Evolutionary conservation across 2,329 filamentous ascomycete species (phyloP).

Genomic region (Gnomoniopsis smithogilvyi): DNA sequence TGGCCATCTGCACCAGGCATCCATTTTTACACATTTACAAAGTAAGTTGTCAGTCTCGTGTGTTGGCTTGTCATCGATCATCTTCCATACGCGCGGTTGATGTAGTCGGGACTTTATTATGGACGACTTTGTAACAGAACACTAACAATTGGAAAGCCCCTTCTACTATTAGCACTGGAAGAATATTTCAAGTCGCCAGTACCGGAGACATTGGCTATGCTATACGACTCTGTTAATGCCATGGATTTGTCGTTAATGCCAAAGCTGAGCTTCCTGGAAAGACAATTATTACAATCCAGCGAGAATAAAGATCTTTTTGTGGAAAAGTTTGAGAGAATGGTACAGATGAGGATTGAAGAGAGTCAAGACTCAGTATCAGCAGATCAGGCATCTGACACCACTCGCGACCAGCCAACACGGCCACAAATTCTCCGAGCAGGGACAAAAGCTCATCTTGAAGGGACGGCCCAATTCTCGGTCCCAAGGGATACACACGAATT

Average conservation of each 20-base stretch:
- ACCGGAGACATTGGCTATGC: conserved; percentile 78
- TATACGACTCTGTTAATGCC: conserved; percentile 90
- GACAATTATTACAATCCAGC: conserved; percentile 80
- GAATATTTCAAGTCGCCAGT: conserved; percentile 95
- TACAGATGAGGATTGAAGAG: conserved; percentile 73
- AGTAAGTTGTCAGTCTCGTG: conserved; percentile 31
- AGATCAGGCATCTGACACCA: conserved; percentile 40
- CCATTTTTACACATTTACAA: conserved; percentile 99
- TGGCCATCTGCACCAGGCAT: conserved; percentile 98
- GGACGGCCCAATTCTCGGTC: conserved; percentile 66
- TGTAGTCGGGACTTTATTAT: too few species aligned
- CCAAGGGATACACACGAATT: conserved; percentile 97
- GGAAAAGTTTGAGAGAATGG: conserved; percentile 96
- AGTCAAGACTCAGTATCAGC: conserved; percentile 40
- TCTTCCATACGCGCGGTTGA: too few species aligned
- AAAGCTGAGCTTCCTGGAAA: conserved; percentile 76
- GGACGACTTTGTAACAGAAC: conserved; percentile 16
- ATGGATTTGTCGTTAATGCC: conserved; percentile 98
- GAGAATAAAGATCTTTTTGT: conserved; percentile 96
- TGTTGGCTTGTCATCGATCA: conserved; percentile 29
- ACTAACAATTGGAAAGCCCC: conserved; percentile 55
- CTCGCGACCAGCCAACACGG: conserved; percentile 43
- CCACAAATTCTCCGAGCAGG: conserved; percentile 57
- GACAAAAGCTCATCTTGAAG: conserved; percentile 60
- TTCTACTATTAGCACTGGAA: conserved; percentile 85